Evolutionary conservation across 228 moss, liverwort and hornwort species (phyloP), one percentile per base, ranked within the genome.

Genomic region (Sphagnum fallax): DNA sequence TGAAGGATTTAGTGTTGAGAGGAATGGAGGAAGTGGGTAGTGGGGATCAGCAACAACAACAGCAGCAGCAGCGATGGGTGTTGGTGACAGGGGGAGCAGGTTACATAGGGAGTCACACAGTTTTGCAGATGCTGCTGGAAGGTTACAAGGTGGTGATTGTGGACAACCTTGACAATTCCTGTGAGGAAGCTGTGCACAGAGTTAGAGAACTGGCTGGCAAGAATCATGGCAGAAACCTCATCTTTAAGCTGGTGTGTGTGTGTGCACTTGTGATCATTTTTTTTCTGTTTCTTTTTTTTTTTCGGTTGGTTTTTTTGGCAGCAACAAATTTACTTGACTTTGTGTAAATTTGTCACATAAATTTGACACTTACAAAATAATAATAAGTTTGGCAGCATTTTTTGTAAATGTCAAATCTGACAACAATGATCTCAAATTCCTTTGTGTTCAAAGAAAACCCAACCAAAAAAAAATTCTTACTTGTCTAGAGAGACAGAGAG

Each of bases 31-130:
- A 32, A 32, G 32, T 32, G 32, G 32, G 2, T 32, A 32, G 32
- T 32, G 32, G 32, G 32, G 32, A 32, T 32, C 32, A 32, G 32
- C 32, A 32, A 3, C 32, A 32, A 32, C 32, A 2, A 32, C 32
- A 32, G 2, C 32, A 32, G 2, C 32, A 32, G 32, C 32, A 32
- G 32, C 32, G 32, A 14, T 79, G 75, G 49, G 79, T 91, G 67
- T 61, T 96, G 70, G 95, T 96, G 70, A 89, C 95, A 12, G 95
- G 95, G 53, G 95, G 95, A 13, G 95, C 95, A 4, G 95, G 95
- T 13, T 96, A 92, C 63, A 96, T 96, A 67, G 95, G 95, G 1
- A 91, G 91, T 69, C 95, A 96, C 72, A 96, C 95, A 51, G 80
- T 75, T 50, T 68, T 96, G 81, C 95, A 92, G 61, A 83, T 96